These are phyloP conservation scores for Lotmaria passim DNA, from an alignment of 208 protist genomes.

Conservation along the genomic window DNA sequence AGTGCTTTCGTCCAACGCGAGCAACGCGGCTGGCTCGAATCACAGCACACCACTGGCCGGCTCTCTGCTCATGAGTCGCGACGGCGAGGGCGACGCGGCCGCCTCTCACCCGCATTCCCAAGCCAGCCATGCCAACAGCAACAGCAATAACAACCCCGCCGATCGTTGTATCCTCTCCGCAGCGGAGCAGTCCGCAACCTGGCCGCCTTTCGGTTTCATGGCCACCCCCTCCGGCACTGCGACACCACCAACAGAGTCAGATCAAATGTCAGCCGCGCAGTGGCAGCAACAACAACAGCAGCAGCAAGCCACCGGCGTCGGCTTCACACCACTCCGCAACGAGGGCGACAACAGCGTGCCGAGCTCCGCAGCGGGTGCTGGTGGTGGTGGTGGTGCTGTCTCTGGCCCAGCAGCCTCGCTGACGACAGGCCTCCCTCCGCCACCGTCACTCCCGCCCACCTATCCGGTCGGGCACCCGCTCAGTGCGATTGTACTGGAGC, in stretches of 20 bases:
- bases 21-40: conserved; percentile 25
- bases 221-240: conserved; percentile 16
- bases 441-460: background rate
- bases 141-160: background rate
- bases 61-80: conserved; percentile 29
- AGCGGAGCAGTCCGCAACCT: conserved; percentile 23
- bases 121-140: too few species aligned
- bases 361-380: background rate
- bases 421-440: background rate
- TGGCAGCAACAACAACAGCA: conserved; percentile 11
- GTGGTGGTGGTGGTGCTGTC: background rate
- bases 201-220: conserved; percentile 29
- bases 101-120: background rate
- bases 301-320: conserved; percentile 1
- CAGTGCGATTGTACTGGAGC: conserved; percentile 40
- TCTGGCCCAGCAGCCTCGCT: background rate
- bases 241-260: conserved; percentile 18
- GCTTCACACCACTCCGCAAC: conserved; percentile 1
- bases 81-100: background rate
- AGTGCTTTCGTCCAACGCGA: conserved; percentile 36
- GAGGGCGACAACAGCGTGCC: background rate
- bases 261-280: conserved; percentile 1
- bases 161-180: background rate
- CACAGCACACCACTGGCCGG: conserved; percentile 32
- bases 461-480: conserved; percentile 13